Base-by-base conservation (phyloP, 495 filamentous ascomycete species). In the Tuber indicum region DNA sequence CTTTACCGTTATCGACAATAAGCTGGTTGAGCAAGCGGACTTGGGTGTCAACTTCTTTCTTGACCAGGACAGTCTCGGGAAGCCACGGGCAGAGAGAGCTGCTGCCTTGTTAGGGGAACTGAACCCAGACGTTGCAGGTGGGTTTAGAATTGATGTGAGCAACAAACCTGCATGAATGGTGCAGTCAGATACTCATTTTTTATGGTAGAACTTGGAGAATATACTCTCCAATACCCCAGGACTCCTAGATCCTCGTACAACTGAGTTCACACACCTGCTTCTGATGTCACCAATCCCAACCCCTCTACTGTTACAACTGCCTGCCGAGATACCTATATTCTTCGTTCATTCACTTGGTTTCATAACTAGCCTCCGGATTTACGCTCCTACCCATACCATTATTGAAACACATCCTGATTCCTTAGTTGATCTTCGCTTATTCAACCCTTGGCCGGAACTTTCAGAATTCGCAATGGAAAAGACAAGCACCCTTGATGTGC, bases 11-110 rank as follows among this genome's bases (percentile, higher is more conserved):
- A 90, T 94, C 70, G 96, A 99, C 82, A 89, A 92, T 16, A 88
- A 90, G 1, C 84, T 86, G 16, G 94, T 99, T 32, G 87, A 86
- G 0, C 93, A 98, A 77, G 86, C 89, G 17, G 96, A 99, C 81
- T 84, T 98, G 66, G 96, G 96, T 5, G 92, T 97, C 75, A 98
- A 98, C 85, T 99, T 99, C 88, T 98, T 99, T 78, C 86, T 98
- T 16, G 93, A 97, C 77, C 90, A 92, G 79, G 86, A 88, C 39
- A 91, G 90, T 74, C 82, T 97, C 70, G 94, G 94, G 26, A 91
- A 89, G 81, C 89, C 91, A n/a, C 89, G 96, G 78, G 92, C 96
- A 16, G 90, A 93, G 82, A 89, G 91, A 79, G 90, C 91, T 47
- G 92, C 91, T 74, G 90, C 89, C 75, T 86, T 94, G 71, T 85